Conservation (phyloP, 2,329 filamentous ascomycete species). For the Ophiostoma piceae region DNA sequence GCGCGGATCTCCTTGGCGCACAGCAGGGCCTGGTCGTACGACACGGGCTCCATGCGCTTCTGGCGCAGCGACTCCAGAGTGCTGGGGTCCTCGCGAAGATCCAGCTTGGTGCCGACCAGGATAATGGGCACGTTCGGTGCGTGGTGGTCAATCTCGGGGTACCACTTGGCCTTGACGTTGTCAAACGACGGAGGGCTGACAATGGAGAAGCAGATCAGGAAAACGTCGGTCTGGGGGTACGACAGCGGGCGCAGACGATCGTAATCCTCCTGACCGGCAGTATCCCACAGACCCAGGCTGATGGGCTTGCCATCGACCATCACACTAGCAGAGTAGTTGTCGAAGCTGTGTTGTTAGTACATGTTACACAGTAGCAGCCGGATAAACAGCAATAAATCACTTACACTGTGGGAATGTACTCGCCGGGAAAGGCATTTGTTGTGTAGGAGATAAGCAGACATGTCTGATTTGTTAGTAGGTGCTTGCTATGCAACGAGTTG, state of each 20-base stretch:
- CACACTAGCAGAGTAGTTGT: constrained; percentile 98
- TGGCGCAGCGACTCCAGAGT: constrained; percentile 77
- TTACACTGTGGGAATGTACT: constrained; percentile 98
- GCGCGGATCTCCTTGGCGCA: constrained; percentile 93
- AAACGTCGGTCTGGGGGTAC: constrained; percentile 97
- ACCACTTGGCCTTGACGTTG: constrained; percentile 99
- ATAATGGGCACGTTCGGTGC: constrained; percentile 94
- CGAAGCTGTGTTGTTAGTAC: constrained; percentile 58
- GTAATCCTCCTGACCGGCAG: constrained; percentile 97
- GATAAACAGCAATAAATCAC: constrained; percentile 34
- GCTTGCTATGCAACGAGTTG: not conserved
- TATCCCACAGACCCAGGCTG: constrained; percentile 96
- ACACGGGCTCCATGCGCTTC: constrained; percentile 96
- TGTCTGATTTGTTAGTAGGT: constrained; percentile 55
- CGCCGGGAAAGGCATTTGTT: constrained; percentile 98
- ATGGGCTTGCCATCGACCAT: constrained; percentile 99
- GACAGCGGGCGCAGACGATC: constrained; percentile 90
- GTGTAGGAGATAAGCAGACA: constrained; percentile 99
- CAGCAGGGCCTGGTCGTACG: constrained; percentile 83
- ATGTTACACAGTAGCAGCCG: too few species aligned
- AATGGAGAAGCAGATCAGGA: constrained; percentile 97
- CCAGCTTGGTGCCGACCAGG: constrained; percentile 92
- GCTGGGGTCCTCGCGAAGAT: constrained; percentile 81
- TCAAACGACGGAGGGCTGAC: constrained; percentile 97
- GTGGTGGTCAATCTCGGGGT: constrained; percentile 94